Conservation (phyloP, 192 early-diverging fungal genomes). For the Backusella parvicylindrica region DNA sequence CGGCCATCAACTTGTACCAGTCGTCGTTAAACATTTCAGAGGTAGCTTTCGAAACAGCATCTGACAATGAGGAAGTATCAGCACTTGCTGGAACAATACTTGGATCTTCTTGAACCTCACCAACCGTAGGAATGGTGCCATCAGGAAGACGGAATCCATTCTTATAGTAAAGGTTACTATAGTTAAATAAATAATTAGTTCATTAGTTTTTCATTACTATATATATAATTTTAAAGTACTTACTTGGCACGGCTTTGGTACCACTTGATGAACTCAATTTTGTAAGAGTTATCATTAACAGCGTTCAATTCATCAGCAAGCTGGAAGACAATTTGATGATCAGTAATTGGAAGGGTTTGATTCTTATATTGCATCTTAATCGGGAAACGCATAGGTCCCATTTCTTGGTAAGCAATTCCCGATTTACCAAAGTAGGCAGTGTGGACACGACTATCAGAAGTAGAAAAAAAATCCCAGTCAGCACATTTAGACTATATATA, state of each 20-base stretch:
- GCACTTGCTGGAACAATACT: background rate
- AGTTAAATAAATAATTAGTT: background rate
- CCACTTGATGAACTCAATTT: conserved; percentile 17
- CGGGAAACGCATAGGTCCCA: conserved; percentile 27
- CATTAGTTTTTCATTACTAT: too few species aligned
- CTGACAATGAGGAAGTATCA: background rate
- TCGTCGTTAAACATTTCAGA: background rate
- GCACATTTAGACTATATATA: background rate
- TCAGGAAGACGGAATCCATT: conserved; percentile 19
- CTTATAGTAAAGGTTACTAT: conserved; percentile 12
- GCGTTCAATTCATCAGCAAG: conserved; percentile 22
- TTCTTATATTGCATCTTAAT: background rate
- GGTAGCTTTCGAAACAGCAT: background rate
- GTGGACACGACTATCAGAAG: conserved; percentile 17
- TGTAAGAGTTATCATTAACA: background rate
- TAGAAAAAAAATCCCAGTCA: background rate
- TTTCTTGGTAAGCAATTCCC: conserved; percentile 17
- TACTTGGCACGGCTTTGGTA: conserved; percentile 15
- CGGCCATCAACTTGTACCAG: conserved; percentile 11
- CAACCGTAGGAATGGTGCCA: conserved; percentile 12
- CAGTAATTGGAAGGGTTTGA: conserved; percentile 14
- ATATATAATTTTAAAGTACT: too few species aligned
- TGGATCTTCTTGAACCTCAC: background rate
- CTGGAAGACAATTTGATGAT: conserved; percentile 32
- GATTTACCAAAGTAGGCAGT: conserved; percentile 30